Conservation (phyloP, 768 basidiomycete genomes). For the Fibroporia radiculosa region DNA sequence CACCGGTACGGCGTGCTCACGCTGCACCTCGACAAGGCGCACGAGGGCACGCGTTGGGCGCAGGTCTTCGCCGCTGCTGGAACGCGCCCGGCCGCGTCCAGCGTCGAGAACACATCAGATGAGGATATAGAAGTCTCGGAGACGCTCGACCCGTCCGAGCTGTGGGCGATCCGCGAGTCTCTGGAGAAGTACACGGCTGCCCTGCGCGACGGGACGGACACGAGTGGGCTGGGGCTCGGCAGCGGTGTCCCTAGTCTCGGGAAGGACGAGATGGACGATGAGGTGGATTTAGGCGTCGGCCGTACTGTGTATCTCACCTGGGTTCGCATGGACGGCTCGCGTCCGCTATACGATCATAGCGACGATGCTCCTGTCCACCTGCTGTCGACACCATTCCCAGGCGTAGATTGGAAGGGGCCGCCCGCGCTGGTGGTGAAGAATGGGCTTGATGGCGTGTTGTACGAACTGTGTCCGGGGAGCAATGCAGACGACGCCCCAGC, state of each 20-base stretch:
- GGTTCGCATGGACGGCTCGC: constrained; percentile 47
- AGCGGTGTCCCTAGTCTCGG: constrained; percentile 71
- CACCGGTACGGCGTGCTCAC: constrained; percentile 64
- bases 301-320: constrained; percentile 57
- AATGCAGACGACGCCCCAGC: constrained; percentile 16
- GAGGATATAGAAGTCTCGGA: constrained; percentile 70
- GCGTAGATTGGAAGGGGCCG: constrained; percentile 19
- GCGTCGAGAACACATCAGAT: constrained; percentile 9
- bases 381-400: constrained; percentile 70
- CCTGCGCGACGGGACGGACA: constrained; percentile 49
- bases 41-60: constrained; percentile 80
- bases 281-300: constrained; percentile 74
- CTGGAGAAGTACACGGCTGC: constrained; percentile 82
- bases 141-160: constrained; percentile 79
- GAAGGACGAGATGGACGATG: constrained; percentile 87
- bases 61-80: constrained; percentile 66
- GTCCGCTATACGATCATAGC: constrained; percentile 30
- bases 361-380: constrained; percentile 36
- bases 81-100: constrained; percentile 12
- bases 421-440: constrained; percentile 58
- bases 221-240: constrained; percentile 56
- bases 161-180: constrained; percentile 69
- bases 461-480: constrained; percentile 33
- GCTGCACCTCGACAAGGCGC: constrained; percentile 79
- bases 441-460: constrained; percentile 66